These are phyloP conservation scores for Apostasia ramifera DNA, from an alignment of 106 monocot genomes.

Conservation along the genomic window DNA sequence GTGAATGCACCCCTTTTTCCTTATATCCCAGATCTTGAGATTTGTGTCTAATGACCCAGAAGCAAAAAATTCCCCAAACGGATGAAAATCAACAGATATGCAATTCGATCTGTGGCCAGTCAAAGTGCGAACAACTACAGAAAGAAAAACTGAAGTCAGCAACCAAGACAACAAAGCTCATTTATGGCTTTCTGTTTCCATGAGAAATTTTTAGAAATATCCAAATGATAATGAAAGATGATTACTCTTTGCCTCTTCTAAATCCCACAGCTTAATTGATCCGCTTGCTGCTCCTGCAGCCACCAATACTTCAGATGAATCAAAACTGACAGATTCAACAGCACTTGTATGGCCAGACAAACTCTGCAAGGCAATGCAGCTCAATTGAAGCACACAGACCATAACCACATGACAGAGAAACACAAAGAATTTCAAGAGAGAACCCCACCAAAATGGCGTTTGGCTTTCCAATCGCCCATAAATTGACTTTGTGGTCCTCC, in stretches of 20 bases:
- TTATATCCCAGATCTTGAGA: slow-evolving; percentile 93
- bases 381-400: not conserved
- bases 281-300: slow-evolving; percentile 96
- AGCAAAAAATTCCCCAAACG: slow-evolving; percentile 96
- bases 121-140: slow-evolving; percentile 78
- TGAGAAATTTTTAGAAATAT: not conserved
- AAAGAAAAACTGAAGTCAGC: slow-evolving; percentile 9
- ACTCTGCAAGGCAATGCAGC: slow-evolving; percentile 41
- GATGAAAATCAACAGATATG: slow-evolving; percentile 90
- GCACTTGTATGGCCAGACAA: slow-evolving; percentile 89
- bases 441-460: slow-evolving; percentile 80
- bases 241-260: slow-evolving; percentile 92
- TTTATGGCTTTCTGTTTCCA: not conserved
- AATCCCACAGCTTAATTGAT: slow-evolving; percentile 91
- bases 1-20: slow-evolving; percentile 94
- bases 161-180: not conserved
- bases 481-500: slow-evolving; percentile 96
- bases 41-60: slow-evolving; percentile 95
- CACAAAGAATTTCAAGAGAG: not conserved
- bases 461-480: slow-evolving; percentile 96
- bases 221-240: slow-evolving; percentile 3
- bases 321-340: slow-evolving; percentile 91
- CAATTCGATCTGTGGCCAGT: slow-evolving; percentile 98
- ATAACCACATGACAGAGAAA: not conserved
- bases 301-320: slow-evolving; percentile 82